These are phyloP conservation scores for Cladosporium sp. DNA, from an alignment of 2,329 filamentous ascomycete genomes.

Conservation along the genomic window DNA sequence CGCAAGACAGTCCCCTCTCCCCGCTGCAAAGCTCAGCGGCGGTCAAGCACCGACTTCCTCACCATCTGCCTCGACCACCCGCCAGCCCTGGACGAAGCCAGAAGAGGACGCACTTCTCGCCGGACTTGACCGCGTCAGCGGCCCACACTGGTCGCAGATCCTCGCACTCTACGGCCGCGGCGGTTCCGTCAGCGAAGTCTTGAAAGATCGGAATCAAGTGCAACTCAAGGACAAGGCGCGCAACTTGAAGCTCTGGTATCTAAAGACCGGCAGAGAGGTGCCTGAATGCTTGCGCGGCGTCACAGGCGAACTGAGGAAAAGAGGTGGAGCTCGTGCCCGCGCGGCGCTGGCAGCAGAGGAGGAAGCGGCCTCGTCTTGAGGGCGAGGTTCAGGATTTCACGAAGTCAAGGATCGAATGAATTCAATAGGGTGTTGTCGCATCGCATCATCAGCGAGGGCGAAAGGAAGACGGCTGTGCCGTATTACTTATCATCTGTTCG, in stretches of 20 bases:
- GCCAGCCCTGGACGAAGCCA: slow-evolving; percentile 82
- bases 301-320: slow-evolving; percentile 83
- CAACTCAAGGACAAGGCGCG: slow-evolving; percentile 90
- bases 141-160: slow-evolving; percentile 92
- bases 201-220: slow-evolving; percentile 87
- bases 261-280: slow-evolving; percentile 89
- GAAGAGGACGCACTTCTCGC: slow-evolving; percentile 90
- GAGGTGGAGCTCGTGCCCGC: slow-evolving; percentile 38
- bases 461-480: neutral
- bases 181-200: slow-evolving; percentile 75
- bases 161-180: slow-evolving; percentile 78
- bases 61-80: slow-evolving; percentile 28
- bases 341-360: slow-evolving; percentile 32
- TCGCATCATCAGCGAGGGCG: neutral
- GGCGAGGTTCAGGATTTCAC: neutral
- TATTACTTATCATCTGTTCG: neutral
- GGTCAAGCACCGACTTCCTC: slow-evolving; percentile 22
- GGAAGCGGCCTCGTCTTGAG: slow-evolving; percentile 7
- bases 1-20: slow-evolving; percentile 20
- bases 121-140: slow-evolving; percentile 83
- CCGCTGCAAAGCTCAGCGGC: slow-evolving; percentile 22
- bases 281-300: slow-evolving; percentile 85
- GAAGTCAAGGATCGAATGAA: neutral
- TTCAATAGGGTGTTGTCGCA: neutral
- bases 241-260: slow-evolving; percentile 86